Percentiles rank a stretch among this genome's conserved stretches.
Evolutionary conservation across 306 rosid species (phyloP).

Genomic region (Citrullus colocynthis): DNA sequence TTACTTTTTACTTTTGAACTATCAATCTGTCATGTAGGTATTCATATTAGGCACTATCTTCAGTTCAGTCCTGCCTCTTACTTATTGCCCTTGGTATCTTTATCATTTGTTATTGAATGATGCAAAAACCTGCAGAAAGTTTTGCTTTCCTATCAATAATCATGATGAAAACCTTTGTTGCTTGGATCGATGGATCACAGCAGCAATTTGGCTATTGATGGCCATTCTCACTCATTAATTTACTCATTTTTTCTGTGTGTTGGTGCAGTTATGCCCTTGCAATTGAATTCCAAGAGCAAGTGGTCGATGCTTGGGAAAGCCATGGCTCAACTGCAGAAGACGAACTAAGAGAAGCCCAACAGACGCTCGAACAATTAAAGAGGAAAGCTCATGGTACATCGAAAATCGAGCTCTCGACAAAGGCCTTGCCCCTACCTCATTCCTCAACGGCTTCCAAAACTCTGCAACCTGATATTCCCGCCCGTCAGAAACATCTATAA

Average conservation of each 20-base stretch:
- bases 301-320: constrained; percentile 80
- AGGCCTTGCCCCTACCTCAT: constrained; percentile 54
- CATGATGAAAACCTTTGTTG: neutral
- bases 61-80: neutral
- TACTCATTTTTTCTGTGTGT: constrained; percentile 6
- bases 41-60: neutral
- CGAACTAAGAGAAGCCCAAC: constrained; percentile 60
- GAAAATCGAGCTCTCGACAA: constrained; percentile 23
- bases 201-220: neutral
- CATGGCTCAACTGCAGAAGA: constrained; percentile 73
- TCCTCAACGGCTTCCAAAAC: constrained; percentile 22
- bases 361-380: constrained; percentile 51
- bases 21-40: neutral
- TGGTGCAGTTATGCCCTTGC: constrained; percentile 66
- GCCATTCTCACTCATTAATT: neutral
- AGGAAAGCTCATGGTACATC: constrained; percentile 38
- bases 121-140: neutral
- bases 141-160: neutral
- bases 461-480: constrained; percentile 16
- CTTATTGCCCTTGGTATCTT: neutral
- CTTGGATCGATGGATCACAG: neutral
- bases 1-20: neutral
- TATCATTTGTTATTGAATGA: neutral
- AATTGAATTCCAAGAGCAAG: constrained; percentile 74
- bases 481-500: constrained; percentile 8